phyloP scores from a whole-genome alignment of 2,329 filamentous ascomycete genomes.

The Colletotrichum simmondsii region DNA sequence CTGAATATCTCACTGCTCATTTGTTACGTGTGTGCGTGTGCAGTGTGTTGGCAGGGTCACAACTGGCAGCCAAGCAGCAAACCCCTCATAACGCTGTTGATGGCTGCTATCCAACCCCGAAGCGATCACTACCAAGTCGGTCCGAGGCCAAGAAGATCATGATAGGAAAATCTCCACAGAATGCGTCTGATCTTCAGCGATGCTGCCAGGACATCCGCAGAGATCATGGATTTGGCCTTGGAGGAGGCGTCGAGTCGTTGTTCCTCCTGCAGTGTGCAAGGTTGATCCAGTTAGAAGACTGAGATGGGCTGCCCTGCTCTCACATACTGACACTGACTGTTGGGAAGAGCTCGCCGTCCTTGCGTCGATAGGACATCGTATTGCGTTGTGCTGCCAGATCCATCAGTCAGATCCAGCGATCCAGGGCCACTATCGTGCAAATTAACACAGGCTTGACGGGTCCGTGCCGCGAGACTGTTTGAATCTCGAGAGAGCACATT shows the following conservation, averaged over 20 bases:
- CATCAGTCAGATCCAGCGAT: background rate
- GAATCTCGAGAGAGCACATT: constrained; percentile 2
- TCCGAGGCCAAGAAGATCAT: constrained; percentile 14
- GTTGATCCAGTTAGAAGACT: constrained; percentile 12
- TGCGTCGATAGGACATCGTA: constrained; percentile 5
- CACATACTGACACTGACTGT: background rate
- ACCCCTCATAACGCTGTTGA: background rate
- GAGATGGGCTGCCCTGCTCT: background rate
- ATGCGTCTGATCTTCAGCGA: constrained; percentile 29
- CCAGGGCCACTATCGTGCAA: background rate
- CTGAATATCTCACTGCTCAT: background rate
- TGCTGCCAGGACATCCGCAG: constrained; percentile 1
- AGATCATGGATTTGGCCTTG: background rate
- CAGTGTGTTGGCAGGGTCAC: background rate
- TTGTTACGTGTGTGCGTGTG: background rate
- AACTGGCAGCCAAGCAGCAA: background rate
- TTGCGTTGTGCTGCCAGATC: constrained; percentile 1
- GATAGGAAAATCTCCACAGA: constrained; percentile 26
- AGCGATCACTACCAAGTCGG: constrained; percentile 28
- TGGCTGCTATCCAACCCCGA: constrained; percentile 3
- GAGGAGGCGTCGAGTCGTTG: constrained; percentile 1
- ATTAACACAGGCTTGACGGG: background rate
- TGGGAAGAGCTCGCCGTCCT: background rate
- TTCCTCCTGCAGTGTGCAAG: constrained; percentile 26
- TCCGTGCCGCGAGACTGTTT: constrained; percentile 4